A percentile compares a stretch with the other conserved stretches of the same genome.
These are phyloP conservation scores for Flaveria floridana DNA, from an alignment of 140 eudicot species.

Conservation along the genomic window DNA sequence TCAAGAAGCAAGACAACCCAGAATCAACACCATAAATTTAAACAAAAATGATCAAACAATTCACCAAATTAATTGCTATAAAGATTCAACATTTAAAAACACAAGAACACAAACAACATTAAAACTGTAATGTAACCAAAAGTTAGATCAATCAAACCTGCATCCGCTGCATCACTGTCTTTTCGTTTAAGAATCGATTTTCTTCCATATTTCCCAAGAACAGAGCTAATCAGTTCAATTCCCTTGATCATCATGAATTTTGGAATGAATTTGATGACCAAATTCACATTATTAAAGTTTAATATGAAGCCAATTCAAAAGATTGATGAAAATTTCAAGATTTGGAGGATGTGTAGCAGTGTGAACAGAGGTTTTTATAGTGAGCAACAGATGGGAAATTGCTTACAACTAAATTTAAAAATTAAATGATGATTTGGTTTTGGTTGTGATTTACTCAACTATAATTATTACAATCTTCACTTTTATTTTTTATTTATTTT, in stretches of 20 bases:
- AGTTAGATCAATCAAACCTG: slow-evolving; percentile 48
- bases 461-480: slow-evolving; percentile 26
- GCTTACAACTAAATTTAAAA: background rate
- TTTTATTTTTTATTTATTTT: slow-evolving; percentile 11
- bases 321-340: background rate
- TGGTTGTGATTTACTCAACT: slow-evolving; percentile 30
- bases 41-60: background rate
- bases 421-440: slow-evolving; percentile 19
- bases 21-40: too few species aligned
- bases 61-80: background rate
- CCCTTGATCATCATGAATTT: slow-evolving; percentile 19
- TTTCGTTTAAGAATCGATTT: slow-evolving; percentile 51
- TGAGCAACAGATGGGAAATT: background rate
- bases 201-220: slow-evolving; percentile 39
- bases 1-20: too few species aligned
- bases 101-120: background rate
- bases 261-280: background rate
- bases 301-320: background rate
- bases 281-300: background rate
- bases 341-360: slow-evolving; percentile 3
- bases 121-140: background rate
- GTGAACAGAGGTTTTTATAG: slow-evolving; percentile 3
- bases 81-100: background rate
- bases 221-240: slow-evolving; percentile 42
- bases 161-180: slow-evolving; percentile 78